Base-by-base conservation (phyloP, 768 basidiomycete species). In the Auriscalpium microsporum region DNA sequence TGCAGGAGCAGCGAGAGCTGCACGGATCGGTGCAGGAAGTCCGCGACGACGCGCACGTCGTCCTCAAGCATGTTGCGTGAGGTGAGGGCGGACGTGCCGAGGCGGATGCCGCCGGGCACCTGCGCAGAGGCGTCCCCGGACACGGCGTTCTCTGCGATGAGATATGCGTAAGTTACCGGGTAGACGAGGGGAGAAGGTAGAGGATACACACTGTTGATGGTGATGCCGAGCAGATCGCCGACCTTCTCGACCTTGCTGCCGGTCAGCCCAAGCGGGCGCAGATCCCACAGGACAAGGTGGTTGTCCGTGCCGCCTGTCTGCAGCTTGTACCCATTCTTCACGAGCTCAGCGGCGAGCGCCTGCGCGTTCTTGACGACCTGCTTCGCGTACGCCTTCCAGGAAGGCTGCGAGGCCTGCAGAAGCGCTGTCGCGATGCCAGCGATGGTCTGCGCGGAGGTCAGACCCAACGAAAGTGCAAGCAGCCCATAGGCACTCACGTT, bases 201-300 rank as follows among this genome's bases (percentile, higher is more conserved):
- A 23, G 48, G 34, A 48, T 21, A 72, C 87, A 63, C 62, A 91
- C 90, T 93, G 77, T 94, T 93, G 73, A 97, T 92, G 35, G 94
- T 97, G 69, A 98, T 96, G 56, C 92, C 92, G 71, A 92, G 83
- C 50, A 96, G 78, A 69, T 98, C 95, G 71, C 96, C 96, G 63
- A 99, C 83, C 78, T 96, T 97, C 79, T 97, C 95, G 56, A 99
- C 84, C 74, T 98, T 98, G 77, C 86, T 90, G 50, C 96, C 96
- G n/a, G 96, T 97, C 68, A 98, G 75, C 49, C 91, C 89, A 59
- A 96, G 78, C 34, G 96, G 96, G 37, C 96, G 83, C 58, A 97
- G 81, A 67, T 98, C 96, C 95, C 94, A 97, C 49, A 99, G 87
- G 49, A 98, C 86, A 61, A 98, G 84, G 72, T 99, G 96, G 78